Evolutionary conservation across 805 yeast genomes (phyloP), one percentile per base, ranked within the genome.

Genomic region (Kazachstania psychrophila): DNA sequence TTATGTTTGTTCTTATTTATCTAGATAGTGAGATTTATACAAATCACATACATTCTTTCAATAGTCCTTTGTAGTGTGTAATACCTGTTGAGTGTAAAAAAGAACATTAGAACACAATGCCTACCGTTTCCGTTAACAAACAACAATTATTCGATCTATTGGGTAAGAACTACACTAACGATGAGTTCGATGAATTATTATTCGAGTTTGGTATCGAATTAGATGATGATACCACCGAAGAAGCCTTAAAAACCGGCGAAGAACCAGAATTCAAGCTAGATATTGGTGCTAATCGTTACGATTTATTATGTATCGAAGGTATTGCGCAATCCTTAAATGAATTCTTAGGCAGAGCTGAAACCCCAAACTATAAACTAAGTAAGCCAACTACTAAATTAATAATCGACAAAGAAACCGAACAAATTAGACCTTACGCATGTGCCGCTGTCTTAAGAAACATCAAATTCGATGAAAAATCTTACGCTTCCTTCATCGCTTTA

Each of bases 221-320:
- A 44, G 99, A 92, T 61, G 99, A 94, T 66, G 97, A 94, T 61
- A 86, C 95, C 57, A 83, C 94, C 29, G 85, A 81, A 39, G 65
- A 60, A 48, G 65, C 65, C 24, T 42, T 60, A 39, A 59, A 57
- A 36, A 45, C 39, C 27, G 66, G 62, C 28, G 79, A 81, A 47
- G 75, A 72, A 59, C 96, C 99, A n/a, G 94, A 89, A 64, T 72
- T 85, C 53, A 92, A 92, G 66, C 86, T 92, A 54, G 99, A 92
- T 62, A 79, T 94, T 46, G 96, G 96, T 40, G 99, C 99, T 44
- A 92, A 92, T 67, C 82, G 99, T 70, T 94, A 92, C 58, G 99
- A 92, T 61, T 77, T 92, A 88, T 76, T 92, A 47, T 94, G 98
- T 69, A 82, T 87, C 51, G 99, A 92, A 65, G 99, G 99, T 57